Percentiles rank a stretch among this genome's conserved stretches.
Conservation (phyloP, 2,329 filamentous ascomycete genomes). For the Aspergillus uvarum region DNA sequence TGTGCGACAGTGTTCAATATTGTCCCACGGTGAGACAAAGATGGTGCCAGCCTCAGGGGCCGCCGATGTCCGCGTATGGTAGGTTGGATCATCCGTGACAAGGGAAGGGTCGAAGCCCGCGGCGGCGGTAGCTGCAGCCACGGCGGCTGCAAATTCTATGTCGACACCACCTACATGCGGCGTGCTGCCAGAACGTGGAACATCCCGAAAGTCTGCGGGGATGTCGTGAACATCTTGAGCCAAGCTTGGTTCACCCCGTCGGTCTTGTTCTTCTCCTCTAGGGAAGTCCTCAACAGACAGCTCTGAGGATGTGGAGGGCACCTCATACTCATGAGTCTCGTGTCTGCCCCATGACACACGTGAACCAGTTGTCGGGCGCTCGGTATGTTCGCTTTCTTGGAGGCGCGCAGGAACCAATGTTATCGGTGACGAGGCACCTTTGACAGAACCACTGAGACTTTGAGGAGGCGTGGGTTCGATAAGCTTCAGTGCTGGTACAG, state of each 20-base stretch:
- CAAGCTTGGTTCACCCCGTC: neutral
- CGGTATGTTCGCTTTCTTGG: conserved; percentile 47
- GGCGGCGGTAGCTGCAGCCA: conserved; percentile 68
- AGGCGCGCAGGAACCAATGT: conserved; percentile 39
- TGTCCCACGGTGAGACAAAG: conserved; percentile 47
- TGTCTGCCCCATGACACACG: conserved; percentile 68
- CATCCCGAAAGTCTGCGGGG: conserved; percentile 10
- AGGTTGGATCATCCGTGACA: conserved; percentile 65
- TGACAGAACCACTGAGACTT: conserved; percentile 44
- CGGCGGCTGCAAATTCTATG: conserved; percentile 66
- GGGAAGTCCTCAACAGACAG: conserved; percentile 28
- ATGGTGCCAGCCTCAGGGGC: conserved; percentile 57
- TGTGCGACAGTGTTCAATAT: conserved; percentile 45
- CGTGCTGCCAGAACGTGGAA: conserved; percentile 11
- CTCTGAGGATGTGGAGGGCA: conserved; percentile 55
- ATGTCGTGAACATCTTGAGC: conserved; percentile 1
- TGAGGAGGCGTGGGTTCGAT: conserved; percentile 59
- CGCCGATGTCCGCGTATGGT: conserved; percentile 63
- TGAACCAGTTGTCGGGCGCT: conserved; percentile 46
- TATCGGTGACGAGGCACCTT: conserved; percentile 31
- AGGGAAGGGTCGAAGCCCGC: conserved; percentile 70
- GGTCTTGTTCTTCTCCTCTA: neutral
- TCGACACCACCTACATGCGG: conserved; percentile 53
- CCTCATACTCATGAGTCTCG: conserved; percentile 63
- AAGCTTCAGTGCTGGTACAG: conserved; percentile 55